These are phyloP conservation scores for Argentina anserina DNA, from an alignment of 306 rosid species.

Conservation along the genomic window DNA sequence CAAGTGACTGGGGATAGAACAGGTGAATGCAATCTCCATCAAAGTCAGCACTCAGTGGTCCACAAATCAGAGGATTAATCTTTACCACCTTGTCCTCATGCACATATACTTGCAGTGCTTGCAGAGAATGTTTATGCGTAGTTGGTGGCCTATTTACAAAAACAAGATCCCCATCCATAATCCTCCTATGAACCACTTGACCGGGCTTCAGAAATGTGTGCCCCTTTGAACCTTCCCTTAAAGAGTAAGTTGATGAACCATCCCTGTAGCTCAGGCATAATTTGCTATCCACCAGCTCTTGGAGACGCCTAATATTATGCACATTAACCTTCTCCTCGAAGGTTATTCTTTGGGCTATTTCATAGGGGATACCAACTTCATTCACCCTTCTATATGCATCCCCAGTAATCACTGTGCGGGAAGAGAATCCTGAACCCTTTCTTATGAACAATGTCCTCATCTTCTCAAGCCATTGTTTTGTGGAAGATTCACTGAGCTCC, in stretches of 20 bases:
- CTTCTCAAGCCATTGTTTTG: conserved; percentile 90
- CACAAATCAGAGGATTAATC: conserved; percentile 93
- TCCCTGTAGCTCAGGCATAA: conserved; percentile 71
- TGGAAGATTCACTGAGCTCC: conserved; percentile 60
- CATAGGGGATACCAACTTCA: conserved; percentile 84
- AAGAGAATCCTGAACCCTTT: conserved; percentile 98
- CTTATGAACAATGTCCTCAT: conserved; percentile 82
- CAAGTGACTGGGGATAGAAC: conserved; percentile 89
- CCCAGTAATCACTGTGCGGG: conserved; percentile 92
- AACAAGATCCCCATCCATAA: conserved; percentile 93
- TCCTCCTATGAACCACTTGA: conserved; percentile 79
- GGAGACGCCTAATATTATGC: conserved; percentile 63
- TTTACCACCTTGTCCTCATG: conserved; percentile 88
- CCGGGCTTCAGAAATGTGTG: conserved; percentile 69
- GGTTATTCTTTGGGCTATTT: conserved; percentile 77
- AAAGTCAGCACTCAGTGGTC: conserved; percentile 90
- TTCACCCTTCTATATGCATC: conserved; percentile 74
- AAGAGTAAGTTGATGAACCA: conserved; percentile 70
- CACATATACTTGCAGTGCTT: conserved; percentile 78
- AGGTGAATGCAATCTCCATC: conserved; percentile 92
- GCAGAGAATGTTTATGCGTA: conserved; percentile 88
- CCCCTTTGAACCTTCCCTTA: conserved; percentile 91
- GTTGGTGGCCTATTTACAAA: conserved; percentile 93
- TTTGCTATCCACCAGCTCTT: conserved; percentile 74
- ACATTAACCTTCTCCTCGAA: conserved; percentile 81